phyloP scores from a whole-genome alignment of 2,329 filamentous ascomycete genomes.

The Alternaria postmessia region DNA sequence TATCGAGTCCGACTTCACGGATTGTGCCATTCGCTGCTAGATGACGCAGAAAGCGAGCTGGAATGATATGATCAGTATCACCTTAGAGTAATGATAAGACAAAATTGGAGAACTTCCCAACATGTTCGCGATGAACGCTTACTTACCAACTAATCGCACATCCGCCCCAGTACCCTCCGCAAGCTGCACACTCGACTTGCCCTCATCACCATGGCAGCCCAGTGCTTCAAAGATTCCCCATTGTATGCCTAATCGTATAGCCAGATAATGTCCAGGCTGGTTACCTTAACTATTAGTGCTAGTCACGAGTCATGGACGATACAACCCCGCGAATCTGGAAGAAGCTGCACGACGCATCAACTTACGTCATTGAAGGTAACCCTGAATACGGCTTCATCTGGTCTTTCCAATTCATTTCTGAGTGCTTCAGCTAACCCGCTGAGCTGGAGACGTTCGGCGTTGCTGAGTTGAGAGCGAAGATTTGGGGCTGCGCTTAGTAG shows the following conservation, averaged over 20 bases:
- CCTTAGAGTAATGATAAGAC: background rate
- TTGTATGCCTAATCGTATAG: slow-evolving; percentile 18
- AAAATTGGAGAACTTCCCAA: background rate
- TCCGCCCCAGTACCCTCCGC: background rate
- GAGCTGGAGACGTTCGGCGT: slow-evolving; percentile 17
- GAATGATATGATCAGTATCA: background rate
- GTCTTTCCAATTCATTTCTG: background rate
- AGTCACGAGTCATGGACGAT: background rate
- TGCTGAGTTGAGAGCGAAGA: slow-evolving; percentile 14
- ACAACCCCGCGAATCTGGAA: background rate
- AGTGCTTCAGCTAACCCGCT: slow-evolving; percentile 15
- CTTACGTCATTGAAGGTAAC: background rate
- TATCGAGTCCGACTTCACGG: slow-evolving; percentile 11
- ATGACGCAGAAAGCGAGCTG: background rate
- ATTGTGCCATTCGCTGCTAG: slow-evolving; percentile 18
- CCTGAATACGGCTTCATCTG: background rate
- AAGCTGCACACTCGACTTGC: background rate
- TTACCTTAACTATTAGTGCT: slow-evolving; percentile 2
- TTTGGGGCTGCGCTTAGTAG: slow-evolving; percentile 4
- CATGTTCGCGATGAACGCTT: background rate
- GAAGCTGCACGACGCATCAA: background rate
- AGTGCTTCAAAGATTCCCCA: slow-evolving; percentile 17
- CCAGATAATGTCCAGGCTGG: slow-evolving; percentile 18
- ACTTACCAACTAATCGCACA: background rate
- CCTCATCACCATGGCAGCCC: slow-evolving; percentile 8